Base-by-base conservation (phyloP, 2,329 filamentous ascomycete species). In the Sphaerulina musiva region DNA sequence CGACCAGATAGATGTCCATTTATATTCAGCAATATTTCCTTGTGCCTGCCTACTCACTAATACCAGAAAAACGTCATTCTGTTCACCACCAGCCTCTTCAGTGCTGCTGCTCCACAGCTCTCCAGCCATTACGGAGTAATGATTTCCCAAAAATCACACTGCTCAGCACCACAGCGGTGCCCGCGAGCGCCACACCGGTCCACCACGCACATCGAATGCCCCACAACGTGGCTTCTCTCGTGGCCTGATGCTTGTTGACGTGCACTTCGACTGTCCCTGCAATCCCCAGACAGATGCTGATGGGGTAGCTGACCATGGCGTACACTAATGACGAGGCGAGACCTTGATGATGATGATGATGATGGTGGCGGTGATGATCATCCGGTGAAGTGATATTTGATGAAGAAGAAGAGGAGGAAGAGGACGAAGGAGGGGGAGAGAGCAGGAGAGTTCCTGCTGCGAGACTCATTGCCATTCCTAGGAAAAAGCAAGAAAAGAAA, bases 301-400 rank as follows among this genome's bases (percentile, higher is more conserved):
- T 85, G 55, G 78, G 79, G 64, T 86, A 87, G 66, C 87, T 85
- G 57, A 86, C 79, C 9, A 84, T 74, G 0, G 83, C 85, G 51
- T 77, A 81, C 29, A 85, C 78, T 2, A 86, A 66, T 6, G 76
- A 80, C 0, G 76, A 76, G 0, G 76, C 76, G 8, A 78, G 69
- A 3, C 77, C 77, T 59, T 80, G 76, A 45, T 78, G 72, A 4
- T 20, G 20, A 4, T 20, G 20, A 2, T 20, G 20, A 2, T 20
- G 20, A 2, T 20, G 20, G 3, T 20, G 20, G 14, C 14, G 14
- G 14, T 20, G 20, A 20, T 20, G 20, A 20, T 20, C 20, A 47
- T 77, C 69, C 8, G 68, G 66, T 4, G 66, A 61, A 47, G 76
- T 71, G 1, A 69, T 70, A 57, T 84, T 78, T 20, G 20, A 20